Percentiles rank a stretch among this genome's conserved stretches.
phyloP scores from a whole-genome alignment of 2,329 filamentous ascomycete genomes.

The Didymella exigua region DNA sequence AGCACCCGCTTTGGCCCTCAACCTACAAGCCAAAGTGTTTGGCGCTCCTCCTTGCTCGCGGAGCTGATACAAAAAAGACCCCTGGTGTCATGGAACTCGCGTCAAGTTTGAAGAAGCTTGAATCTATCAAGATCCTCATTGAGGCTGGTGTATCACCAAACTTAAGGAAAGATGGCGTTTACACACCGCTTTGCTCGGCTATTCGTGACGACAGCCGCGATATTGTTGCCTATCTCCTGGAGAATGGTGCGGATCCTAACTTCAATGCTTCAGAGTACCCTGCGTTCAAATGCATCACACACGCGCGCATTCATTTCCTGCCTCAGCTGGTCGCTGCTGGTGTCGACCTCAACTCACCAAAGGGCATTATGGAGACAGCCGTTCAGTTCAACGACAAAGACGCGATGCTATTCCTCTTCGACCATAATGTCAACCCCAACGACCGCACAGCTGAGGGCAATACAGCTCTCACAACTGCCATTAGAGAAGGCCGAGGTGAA shows the following conservation, averaged over 20 bases:
- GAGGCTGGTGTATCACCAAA: constrained; percentile 66
- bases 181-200: constrained; percentile 70
- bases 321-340: constrained; percentile 64
- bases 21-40: constrained; percentile 65
- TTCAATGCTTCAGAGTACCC: constrained; percentile 67
- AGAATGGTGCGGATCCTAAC: constrained; percentile 59
- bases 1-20: constrained; percentile 71
- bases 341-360: constrained; percentile 63
- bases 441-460: constrained; percentile 62
- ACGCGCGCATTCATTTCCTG: constrained; percentile 66
- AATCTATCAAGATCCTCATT: constrained; percentile 63
- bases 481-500: constrained; percentile 64
- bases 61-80: constrained; percentile 64
- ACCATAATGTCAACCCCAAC: constrained; percentile 65
- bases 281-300: constrained; percentile 71
- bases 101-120: constrained; percentile 66
- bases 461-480: constrained; percentile 70
- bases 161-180: constrained; percentile 67
- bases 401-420: constrained; percentile 65
- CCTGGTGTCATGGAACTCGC: constrained; percentile 70
- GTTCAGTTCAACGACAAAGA: constrained; percentile 67
- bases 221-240: constrained; percentile 65
- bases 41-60: constrained; percentile 62
- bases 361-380: constrained; percentile 69
- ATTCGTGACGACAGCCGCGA: constrained; percentile 70